These are phyloP conservation scores for Tricholoma sp. DNA, from an alignment of 768 basidiomycete species.

Conservation along the genomic window DNA sequence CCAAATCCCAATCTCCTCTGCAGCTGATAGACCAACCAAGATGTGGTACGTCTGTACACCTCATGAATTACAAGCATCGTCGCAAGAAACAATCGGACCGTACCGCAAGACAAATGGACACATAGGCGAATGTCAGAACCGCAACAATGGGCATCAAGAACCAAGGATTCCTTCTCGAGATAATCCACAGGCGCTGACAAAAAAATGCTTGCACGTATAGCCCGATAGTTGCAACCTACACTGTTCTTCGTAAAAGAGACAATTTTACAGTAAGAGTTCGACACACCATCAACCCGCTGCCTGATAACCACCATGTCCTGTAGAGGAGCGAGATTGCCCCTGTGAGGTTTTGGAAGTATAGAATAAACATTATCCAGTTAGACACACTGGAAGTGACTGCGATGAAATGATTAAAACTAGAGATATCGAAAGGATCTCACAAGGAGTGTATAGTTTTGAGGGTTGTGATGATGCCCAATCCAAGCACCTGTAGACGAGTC, in stretches of 20 bases:
- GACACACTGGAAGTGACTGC: constrained; percentile 16
- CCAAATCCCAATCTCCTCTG: constrained; percentile 19
- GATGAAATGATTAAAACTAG: neutral
- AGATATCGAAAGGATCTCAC: constrained; percentile 8
- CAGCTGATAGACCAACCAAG: constrained; percentile 7
- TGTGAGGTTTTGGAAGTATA: constrained; percentile 21
- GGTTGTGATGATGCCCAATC: constrained; percentile 21
- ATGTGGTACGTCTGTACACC: constrained; percentile 23
- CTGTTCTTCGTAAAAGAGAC: neutral
- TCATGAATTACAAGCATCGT: neutral
- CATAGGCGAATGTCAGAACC: constrained; percentile 22
- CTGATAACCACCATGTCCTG: constrained; percentile 28
- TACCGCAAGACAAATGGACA: constrained; percentile 22
- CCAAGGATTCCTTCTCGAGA: constrained; percentile 19
- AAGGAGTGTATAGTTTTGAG: constrained; percentile 28
- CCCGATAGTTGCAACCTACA: constrained; percentile 25
- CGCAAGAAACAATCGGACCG: constrained; percentile 2
- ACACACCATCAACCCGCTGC: constrained; percentile 24
- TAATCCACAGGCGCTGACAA: constrained; percentile 23
- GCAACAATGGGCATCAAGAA: constrained; percentile 18
- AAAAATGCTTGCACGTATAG: constrained; percentile 29
- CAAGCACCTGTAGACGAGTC: constrained; percentile 17
- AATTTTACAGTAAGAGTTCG: neutral
- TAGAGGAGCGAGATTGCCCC: constrained; percentile 24
- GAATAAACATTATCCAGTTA: constrained; percentile 24